Evolutionary conservation across 345 rosid genomes (phyloP).

Genomic region (Populus pruinosa): DNA sequence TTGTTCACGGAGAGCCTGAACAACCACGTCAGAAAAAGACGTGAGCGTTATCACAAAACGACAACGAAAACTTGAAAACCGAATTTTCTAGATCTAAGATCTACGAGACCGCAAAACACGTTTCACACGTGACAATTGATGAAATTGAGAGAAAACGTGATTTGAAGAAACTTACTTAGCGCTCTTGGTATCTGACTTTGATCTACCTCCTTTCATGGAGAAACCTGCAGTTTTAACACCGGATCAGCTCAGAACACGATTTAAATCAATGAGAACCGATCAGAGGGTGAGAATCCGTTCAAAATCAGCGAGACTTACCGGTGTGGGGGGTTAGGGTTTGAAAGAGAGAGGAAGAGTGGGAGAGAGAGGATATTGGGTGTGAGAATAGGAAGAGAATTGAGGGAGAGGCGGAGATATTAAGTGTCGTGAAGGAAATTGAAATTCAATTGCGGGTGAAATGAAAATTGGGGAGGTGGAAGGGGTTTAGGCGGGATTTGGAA

Average conservation of each 20-base stretch:
- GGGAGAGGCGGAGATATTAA: slow-evolving; percentile 45
- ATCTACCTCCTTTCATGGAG: slow-evolving; percentile 87
- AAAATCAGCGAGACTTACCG: slow-evolving; percentile 15
- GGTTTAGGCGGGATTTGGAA: slow-evolving; percentile 87
- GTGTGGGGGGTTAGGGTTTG: slow-evolving; percentile 24
- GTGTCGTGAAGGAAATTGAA: slow-evolving; percentile 49
- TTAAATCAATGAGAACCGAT: slow-evolving; percentile 6
- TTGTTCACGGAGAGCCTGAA: slow-evolving; percentile 80
- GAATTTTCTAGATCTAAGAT: slow-evolving; percentile 30
- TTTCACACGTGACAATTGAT: background rate
- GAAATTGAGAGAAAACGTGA: background rate
- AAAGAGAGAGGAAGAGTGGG: slow-evolving; percentile 2
- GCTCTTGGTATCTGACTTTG: slow-evolving; percentile 71
- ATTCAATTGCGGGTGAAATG: slow-evolving; percentile 75
- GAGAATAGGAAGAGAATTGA: background rate
- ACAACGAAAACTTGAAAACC: background rate
- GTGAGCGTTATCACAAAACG: background rate
- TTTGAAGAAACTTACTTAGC: slow-evolving; percentile 47
- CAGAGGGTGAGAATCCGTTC: slow-evolving; percentile 3
- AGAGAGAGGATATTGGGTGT: background rate
- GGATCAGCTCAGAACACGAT: slow-evolving; percentile 17
- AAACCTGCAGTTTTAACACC: slow-evolving; percentile 38
- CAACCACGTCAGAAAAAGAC: slow-evolving; percentile 8
- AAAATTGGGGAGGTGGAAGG: slow-evolving; percentile 27
- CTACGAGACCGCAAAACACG: slow-evolving; percentile 9